Base-by-base conservation (phyloP, 257 asterid genomes). In the Scutellaria galericulata region DNA sequence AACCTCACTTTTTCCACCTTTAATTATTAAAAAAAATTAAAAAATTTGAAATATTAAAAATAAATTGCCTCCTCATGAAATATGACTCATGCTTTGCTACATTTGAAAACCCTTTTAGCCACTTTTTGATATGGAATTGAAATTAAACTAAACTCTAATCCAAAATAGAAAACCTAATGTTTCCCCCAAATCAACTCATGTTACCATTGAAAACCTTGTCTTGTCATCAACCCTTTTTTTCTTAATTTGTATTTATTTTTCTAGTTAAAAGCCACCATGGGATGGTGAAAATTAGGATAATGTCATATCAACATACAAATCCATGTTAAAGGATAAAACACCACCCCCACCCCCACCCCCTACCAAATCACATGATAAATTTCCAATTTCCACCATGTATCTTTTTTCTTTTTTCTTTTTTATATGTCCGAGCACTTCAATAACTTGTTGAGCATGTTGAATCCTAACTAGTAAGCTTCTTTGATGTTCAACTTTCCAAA, bases 291-390 rank as follows among this genome's bases (percentile, higher is more conserved):
- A 83, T 83, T 81, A 85, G 88, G 93, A 80, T 14, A 64, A 63
- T 81, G 89, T 87, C 88, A 58, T 73, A 67, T 89, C 91, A 82
- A 55, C 37, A 54, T 56, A 74, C 77, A 79, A 61, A 71, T 70
- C 62, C 72, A 54, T 50, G 78, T 18, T 60, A 37, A 41, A 57
- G 11, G 45, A 74, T 57, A 73, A 47, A 20, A 18, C 66, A 27
- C 37, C 52, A 39, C 44, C 18, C 18, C 60, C 58, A 27, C 70
- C 73, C 64, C 62, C 31, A 64, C 70, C 58, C 22, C 68, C 11
- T 11, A 68, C 80, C 79, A 71, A 57, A 75, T 60, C 82, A 82
- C 86, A 79, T 81, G 86, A 70, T 7, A 74, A 71, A 37, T 75
- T 71, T 14, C 66, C 75, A 81, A 13, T 13, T 40, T 61, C 5